Evolutionary conservation across 2,329 filamentous ascomycete genomes (phyloP), one percentile per base, ranked within the genome.

Genomic region (Periconia sp.): DNA sequence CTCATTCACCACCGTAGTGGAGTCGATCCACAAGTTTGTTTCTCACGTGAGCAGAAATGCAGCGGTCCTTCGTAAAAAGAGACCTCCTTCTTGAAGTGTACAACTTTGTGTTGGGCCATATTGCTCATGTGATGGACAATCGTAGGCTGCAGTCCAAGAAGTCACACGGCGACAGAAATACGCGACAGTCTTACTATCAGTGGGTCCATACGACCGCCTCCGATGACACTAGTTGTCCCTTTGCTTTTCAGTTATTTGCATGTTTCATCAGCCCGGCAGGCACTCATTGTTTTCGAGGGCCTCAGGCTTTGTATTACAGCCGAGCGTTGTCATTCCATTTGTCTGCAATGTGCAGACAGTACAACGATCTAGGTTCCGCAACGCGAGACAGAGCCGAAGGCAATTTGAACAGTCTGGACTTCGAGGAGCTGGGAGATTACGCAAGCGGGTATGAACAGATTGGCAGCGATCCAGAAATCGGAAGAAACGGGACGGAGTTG

Each of bases 291-390:
- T 61, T 61, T 52, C 6, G 18, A 3, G 37, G 30, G 17, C 20
- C 51, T 2, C 30, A 43, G 15, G 45, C 50, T 40, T 46, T 52
- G 18, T 69, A 69, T 48, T 47, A 64, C 15, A 50, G 51, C 7
- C 17, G 55, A 33, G 55, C 41, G 23, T 17, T 66, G 13, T 56
- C 53, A 20, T 40, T 55, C 15, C 63, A 64, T 51, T 52, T 70
- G 10, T 59, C 64, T 1, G 56, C 43, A 8, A 60, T 67, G 58
- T 66, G 64, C 50, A 58, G 66, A 3, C 44, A 53, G 61, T 67
- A 67, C 45, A 71, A 69, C 46, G 66, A 71, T 46, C 63, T 59
- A 18, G 68, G 64, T 1, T 66, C 59, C 13, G 20, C 57, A 2
- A 41, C 40, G 6, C 60, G 66, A 2, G 68, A 71, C 48, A 19